These are phyloP conservation scores for Eucalyptus sideroxylon DNA, from an alignment of 345 rosid species.

Conservation along the genomic window DNA sequence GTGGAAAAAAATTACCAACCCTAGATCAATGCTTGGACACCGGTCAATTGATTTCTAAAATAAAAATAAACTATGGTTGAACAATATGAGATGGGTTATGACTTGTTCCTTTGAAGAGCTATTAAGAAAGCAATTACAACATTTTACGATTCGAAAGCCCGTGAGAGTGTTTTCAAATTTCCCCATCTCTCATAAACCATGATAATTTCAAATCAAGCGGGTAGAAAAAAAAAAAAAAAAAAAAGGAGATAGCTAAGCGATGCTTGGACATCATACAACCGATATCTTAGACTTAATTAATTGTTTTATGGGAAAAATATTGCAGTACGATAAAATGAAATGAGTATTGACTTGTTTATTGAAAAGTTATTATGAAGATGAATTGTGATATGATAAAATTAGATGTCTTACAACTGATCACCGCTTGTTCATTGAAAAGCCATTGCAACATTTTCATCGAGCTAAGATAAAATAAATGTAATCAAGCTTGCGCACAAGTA, in stretches of 20 bases:
- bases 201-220: not conserved
- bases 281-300: not conserved
- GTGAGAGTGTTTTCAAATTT: not conserved
- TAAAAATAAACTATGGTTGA: not conserved
- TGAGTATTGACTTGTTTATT: not conserved
- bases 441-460: not conserved
- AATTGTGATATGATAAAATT: not conserved
- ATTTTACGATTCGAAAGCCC: not conserved
- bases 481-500: not conserved
- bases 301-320: not conserved
- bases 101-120: not conserved
- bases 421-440: not conserved
- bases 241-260: not conserved
- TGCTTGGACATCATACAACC: not conserved
- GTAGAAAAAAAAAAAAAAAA: not conserved
- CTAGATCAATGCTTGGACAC: not conserved
- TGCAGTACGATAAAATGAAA: no score
- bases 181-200: not conserved
- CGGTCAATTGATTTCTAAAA: not conserved
- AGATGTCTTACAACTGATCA: not conserved
- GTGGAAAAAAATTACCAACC: not conserved
- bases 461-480: not conserved
- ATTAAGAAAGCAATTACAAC: not conserved
- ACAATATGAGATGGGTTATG: not conserved
- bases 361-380: not conserved